These are phyloP conservation scores for Dichotomopilus funicola DNA, from an alignment of 2,329 filamentous ascomycete genomes.

Conservation along the genomic window DNA sequence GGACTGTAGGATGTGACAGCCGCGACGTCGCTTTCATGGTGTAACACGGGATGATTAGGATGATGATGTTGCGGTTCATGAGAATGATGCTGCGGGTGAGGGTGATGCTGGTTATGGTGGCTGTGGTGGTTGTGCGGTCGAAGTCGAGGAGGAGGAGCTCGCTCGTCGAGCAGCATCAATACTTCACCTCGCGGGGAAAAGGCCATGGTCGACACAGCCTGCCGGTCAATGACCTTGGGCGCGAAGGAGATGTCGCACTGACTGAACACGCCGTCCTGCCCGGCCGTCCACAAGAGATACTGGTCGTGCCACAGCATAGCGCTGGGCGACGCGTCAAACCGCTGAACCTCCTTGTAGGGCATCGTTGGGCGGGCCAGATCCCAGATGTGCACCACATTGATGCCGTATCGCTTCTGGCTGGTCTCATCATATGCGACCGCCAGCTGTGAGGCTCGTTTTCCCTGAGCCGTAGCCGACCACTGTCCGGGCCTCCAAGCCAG, in stretches of 20 bases:
- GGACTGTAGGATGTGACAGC: conserved; percentile 41
- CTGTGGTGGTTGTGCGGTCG: conserved; percentile 25
- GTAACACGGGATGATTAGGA: conserved; percentile 19
- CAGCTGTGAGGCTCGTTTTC: conserved; percentile 53
- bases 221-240: conserved; percentile 55
- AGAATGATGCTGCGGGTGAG: too few relatives aligned
- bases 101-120: too few relatives aligned
- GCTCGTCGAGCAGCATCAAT: conserved; percentile 56
- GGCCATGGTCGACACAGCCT: conserved; percentile 53
- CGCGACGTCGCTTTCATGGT: conserved; percentile 19
- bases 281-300: conserved; percentile 60
- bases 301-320: conserved; percentile 58
- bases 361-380: conserved; percentile 61
- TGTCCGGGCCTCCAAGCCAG: conserved; percentile 58
- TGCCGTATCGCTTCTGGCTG: conserved; percentile 47
- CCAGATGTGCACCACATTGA: conserved; percentile 58
- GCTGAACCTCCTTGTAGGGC: conserved; percentile 59
- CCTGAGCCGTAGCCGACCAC: conserved; percentile 59
- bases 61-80: too few relatives aligned
- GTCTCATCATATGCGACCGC: conserved; percentile 56
- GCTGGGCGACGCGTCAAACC: conserved; percentile 52
- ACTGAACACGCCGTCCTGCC: conserved; percentile 54
- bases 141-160: conserved; percentile 40
- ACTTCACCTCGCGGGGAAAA: conserved; percentile 56
- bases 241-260: conserved; percentile 62